These are phyloP conservation scores for Endocarpon pusillum DNA, from an alignment of 495 filamentous ascomycete species.

Conservation along the genomic window DNA sequence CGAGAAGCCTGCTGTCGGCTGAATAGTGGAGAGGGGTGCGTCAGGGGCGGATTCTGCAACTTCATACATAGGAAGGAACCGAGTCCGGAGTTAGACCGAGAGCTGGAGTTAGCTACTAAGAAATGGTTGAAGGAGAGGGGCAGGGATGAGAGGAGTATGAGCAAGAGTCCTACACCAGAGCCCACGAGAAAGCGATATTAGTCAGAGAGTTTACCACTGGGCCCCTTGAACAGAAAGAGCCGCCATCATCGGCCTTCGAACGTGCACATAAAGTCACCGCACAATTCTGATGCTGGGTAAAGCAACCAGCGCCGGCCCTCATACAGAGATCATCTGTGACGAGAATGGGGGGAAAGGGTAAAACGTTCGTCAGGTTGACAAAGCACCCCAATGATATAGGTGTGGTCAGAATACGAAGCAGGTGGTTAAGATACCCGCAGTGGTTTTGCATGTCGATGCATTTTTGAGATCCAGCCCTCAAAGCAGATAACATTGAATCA, in stretches of 20 bases:
- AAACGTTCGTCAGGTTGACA: no score
- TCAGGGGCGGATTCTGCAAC: constrained; percentile 93
- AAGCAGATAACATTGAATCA: no score
- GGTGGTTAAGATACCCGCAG: no score
- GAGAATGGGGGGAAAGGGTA: no score
- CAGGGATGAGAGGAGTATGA: constrained; percentile 68
- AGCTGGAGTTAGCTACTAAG: constrained; percentile 74
- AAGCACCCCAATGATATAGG: no score
- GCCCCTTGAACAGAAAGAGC: no score
- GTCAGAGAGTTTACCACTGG: no score
- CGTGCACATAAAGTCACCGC: background rate
- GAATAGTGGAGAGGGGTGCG: constrained; percentile 89
- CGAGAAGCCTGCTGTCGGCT: constrained; percentile 92
- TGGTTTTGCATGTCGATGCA: no score
- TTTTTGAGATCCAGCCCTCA: no score
- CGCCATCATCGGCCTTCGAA: background rate
- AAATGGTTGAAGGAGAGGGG: constrained; percentile 87
- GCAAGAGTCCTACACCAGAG: constrained; percentile 58
- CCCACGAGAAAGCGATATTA: constrained; percentile 53
- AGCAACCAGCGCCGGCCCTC: no score
- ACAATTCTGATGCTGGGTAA: background rate
- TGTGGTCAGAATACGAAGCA: no score
- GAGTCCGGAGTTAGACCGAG: constrained; percentile 67
- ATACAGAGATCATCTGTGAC: no score
- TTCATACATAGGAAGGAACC: constrained; percentile 98